A percentile compares a stretch with the other conserved stretches of the same genome.
These are phyloP conservation scores for Neopestalotiopsis sp. DNA, from an alignment of 2,329 filamentous ascomycete species.

Conservation along the genomic window DNA sequence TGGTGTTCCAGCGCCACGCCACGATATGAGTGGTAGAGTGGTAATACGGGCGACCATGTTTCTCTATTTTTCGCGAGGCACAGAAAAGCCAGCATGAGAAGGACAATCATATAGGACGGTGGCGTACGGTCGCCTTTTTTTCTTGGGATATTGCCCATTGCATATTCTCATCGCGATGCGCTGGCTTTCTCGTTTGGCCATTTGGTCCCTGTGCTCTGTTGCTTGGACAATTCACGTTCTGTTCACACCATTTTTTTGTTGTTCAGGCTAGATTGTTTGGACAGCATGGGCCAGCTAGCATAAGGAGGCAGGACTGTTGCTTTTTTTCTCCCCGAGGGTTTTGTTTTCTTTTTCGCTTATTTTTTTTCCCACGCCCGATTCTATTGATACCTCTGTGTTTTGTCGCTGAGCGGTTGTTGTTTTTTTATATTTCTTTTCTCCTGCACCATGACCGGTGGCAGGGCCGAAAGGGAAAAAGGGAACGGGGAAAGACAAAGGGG, in stretches of 20 bases:
- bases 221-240: no score
- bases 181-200: neutral
- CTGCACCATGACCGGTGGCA: no score
- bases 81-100: neutral
- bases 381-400: neutral
- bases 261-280: neutral
- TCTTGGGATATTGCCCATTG: neutral
- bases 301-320: neutral
- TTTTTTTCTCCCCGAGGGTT: no score
- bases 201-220: no score
- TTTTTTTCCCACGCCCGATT: neutral
- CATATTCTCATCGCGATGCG: neutral
- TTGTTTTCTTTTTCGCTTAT: neutral
- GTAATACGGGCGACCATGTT: neutral
- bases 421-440: no score
- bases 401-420: neutral
- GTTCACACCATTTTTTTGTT: neutral
- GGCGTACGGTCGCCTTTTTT: neutral
- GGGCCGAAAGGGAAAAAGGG: no score
- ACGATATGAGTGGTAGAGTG: neutral
- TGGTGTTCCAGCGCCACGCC: neutral
- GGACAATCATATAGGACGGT: neutral
- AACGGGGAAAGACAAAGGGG: no score
- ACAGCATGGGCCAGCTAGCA: neutral
- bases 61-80: neutral